A percentile compares a stretch with the other conserved stretches of the same genome.
These are phyloP conservation scores for Naematelia encephala DNA, from an alignment of 768 basidiomycete genomes.

Conservation along the genomic window DNA sequence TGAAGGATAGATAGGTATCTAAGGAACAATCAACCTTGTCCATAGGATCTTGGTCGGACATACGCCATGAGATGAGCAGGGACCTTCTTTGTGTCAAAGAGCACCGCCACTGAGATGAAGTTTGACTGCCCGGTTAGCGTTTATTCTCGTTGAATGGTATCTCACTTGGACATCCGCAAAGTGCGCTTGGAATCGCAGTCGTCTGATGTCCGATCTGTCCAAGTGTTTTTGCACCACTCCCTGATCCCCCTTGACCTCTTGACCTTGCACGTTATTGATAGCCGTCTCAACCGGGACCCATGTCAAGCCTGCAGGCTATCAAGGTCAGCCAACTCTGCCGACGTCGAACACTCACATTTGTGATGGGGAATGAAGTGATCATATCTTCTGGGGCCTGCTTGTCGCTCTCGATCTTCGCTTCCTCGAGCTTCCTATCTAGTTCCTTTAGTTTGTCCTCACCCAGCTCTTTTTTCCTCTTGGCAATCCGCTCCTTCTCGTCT, in stretches of 20 bases:
- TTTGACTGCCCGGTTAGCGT: slow-evolving; percentile 64
- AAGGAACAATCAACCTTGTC: slow-evolving; percentile 1
- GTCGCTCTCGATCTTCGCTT: slow-evolving; percentile 83
- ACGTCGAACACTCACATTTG: slow-evolving; percentile 60
- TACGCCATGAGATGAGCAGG: slow-evolving; percentile 74
- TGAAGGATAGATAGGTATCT: slow-evolving; percentile 78
- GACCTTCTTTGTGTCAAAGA: slow-evolving; percentile 71
- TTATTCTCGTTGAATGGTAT: slow-evolving; percentile 1
- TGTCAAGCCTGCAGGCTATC: slow-evolving; percentile 64
- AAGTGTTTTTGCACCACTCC: slow-evolving; percentile 62
- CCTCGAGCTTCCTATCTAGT: slow-evolving; percentile 66
- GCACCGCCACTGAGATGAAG: slow-evolving; percentile 76
- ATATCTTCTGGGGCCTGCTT: slow-evolving; percentile 74
- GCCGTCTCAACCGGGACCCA: slow-evolving; percentile 76
- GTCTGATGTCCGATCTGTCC: slow-evolving; percentile 60
- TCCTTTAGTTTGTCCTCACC: slow-evolving; percentile 77
- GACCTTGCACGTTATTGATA: slow-evolving; percentile 35
- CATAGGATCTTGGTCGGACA: slow-evolving; percentile 41
- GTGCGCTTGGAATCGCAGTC: slow-evolving; percentile 80
- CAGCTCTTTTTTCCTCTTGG: slow-evolving; percentile 63
- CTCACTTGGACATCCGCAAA: slow-evolving; percentile 86
- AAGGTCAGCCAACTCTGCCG: background rate
- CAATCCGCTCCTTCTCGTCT: slow-evolving; percentile 74
- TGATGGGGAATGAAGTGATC: slow-evolving; percentile 81
- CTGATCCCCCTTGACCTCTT: slow-evolving; percentile 46